phyloP scores from a whole-genome alignment of 2,329 filamentous ascomycete species.

The Endoconidiophora polonica region DNA sequence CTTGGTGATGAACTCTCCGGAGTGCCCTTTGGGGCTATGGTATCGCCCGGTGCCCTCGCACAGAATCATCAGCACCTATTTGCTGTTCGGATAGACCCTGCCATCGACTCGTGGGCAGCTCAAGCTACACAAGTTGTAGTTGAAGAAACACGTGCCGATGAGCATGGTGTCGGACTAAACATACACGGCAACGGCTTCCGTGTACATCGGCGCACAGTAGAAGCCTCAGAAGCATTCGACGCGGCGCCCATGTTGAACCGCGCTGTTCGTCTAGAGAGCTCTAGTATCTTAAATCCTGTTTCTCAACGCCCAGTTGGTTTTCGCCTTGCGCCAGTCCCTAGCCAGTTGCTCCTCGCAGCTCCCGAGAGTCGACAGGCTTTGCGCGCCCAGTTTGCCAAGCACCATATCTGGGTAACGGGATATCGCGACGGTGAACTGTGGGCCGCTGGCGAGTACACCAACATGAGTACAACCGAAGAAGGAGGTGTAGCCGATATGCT shows the following conservation, averaged over 20 bases:
- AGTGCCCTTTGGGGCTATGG: conserved; percentile 41
- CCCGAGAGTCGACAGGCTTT: conserved; percentile 25
- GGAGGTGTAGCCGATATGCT: conserved; percentile 32
- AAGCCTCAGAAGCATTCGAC: conserved; percentile 30
- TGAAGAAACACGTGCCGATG: conserved; percentile 23
- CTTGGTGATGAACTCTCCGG: conserved; percentile 37
- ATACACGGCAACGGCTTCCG: conserved; percentile 45
- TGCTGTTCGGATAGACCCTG: conserved; percentile 45
- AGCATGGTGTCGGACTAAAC: conserved; percentile 34
- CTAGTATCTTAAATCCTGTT: conserved; percentile 26
- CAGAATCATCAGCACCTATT: conserved; percentile 60
- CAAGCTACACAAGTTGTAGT: conserved; percentile 33
- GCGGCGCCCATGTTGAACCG: conserved; percentile 37
- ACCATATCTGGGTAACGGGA: conserved; percentile 33
- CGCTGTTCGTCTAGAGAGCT: conserved; percentile 32
- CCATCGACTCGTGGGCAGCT: conserved; percentile 32
- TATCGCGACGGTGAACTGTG: conserved; percentile 33
- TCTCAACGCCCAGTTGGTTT: conserved; percentile 34
- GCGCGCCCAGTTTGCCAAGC: conserved; percentile 29
- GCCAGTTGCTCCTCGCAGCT: conserved; percentile 31
- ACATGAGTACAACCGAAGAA: conserved; percentile 27
- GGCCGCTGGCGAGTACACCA: conserved; percentile 34
- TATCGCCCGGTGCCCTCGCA: conserved; percentile 46
- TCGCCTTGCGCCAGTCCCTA: conserved; percentile 29
- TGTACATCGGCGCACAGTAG: conserved; percentile 30